Percentiles rank a stretch among this genome's conserved stretches.
Evolutionary conservation across 352 stramenopile genomes (phyloP).

Genomic region (Pythium volutum): DNA sequence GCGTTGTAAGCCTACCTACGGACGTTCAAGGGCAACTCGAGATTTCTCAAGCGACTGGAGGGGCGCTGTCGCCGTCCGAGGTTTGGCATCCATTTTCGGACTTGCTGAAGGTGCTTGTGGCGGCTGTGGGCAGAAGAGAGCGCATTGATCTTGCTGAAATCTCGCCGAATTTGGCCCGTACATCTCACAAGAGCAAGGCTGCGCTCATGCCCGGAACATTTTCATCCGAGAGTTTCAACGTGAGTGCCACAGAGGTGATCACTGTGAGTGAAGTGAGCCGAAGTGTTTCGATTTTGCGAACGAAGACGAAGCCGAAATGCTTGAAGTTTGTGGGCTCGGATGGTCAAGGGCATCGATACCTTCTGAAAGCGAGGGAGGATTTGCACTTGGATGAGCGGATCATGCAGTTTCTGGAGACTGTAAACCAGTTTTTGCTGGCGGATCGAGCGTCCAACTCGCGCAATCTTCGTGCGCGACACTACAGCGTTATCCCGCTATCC

Average conservation of each 20-base stretch:
- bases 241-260: constrained; percentile 1
- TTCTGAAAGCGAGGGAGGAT: constrained; percentile 88
- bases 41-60: background rate
- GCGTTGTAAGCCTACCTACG: constrained; percentile 20
- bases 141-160: constrained; percentile 66
- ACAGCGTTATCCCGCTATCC: constrained; percentile 79
- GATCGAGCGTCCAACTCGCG: constrained; percentile 40
- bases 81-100: constrained; percentile 77
- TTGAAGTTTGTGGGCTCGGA: constrained; percentile 77
- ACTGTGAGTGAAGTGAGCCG: constrained; percentile 19
- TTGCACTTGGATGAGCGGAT: constrained; percentile 87
- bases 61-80: constrained; percentile 10
- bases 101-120: constrained; percentile 58
- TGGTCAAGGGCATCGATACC: constrained; percentile 67
- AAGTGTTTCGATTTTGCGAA: constrained; percentile 59
- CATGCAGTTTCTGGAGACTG: constrained; percentile 84
- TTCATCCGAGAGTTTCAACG: constrained; percentile 3
- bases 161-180: constrained; percentile 54
- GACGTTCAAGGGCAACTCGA: background rate
- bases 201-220: constrained; percentile 59
- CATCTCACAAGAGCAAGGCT: constrained; percentile 32
- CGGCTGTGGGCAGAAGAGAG: constrained; percentile 40
- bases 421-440: constrained; percentile 67
- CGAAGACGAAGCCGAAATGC: constrained; percentile 87
- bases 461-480: constrained; percentile 54